Evolutionary conservation across 2,329 filamentous ascomycete genomes (phyloP).

Genomic region (Talaromyces sp.): DNA sequence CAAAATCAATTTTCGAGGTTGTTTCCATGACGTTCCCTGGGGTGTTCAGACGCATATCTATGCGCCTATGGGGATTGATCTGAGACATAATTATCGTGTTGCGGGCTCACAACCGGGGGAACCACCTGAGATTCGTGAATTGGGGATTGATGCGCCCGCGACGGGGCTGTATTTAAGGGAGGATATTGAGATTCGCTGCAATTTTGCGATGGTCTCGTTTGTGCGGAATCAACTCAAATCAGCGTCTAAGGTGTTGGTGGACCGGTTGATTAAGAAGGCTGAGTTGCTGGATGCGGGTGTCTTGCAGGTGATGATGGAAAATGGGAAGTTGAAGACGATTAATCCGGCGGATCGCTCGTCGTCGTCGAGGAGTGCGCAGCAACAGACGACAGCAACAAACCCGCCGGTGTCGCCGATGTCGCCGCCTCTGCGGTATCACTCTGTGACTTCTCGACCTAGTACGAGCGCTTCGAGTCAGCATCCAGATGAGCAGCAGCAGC

Average conservation of each 20-base stretch:
- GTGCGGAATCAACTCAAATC: conserved; percentile 77
- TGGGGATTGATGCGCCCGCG: conserved; percentile 60
- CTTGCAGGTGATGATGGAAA: conserved; percentile 13
- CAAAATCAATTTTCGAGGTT: conserved; percentile 69
- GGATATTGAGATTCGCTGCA: conserved; percentile 77
- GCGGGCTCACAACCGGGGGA: conserved; percentile 69
- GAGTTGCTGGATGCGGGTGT: conserved; percentile 28
- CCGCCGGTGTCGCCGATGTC: not conserved
- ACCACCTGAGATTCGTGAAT: conserved; percentile 58
- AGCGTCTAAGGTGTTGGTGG: conserved; percentile 64
- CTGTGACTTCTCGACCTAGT: not conserved
- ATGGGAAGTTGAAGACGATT: conserved; percentile 11
- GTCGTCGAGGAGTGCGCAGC: not conserved
- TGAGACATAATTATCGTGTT: conserved; percentile 70
- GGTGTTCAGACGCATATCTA: conserved; percentile 82
- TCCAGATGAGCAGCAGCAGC: conserved; percentile 1
- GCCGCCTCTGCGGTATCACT: conserved; percentile 3
- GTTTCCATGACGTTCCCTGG: conserved; percentile 67
- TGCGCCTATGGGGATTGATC: conserved; percentile 73
- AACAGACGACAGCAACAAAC: not conserved
- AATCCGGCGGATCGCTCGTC: conserved; percentile 15
- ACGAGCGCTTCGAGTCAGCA: not conserved
- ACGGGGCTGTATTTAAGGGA: conserved; percentile 72
- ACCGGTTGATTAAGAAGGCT: conserved; percentile 51
- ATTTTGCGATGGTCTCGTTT: conserved; percentile 66